A percentile compares a stretch with the other conserved stretches of the same genome.
phyloP scores from a whole-genome alignment of 2,329 filamentous ascomycete genomes.

The Clarireedia hainanense region DNA sequence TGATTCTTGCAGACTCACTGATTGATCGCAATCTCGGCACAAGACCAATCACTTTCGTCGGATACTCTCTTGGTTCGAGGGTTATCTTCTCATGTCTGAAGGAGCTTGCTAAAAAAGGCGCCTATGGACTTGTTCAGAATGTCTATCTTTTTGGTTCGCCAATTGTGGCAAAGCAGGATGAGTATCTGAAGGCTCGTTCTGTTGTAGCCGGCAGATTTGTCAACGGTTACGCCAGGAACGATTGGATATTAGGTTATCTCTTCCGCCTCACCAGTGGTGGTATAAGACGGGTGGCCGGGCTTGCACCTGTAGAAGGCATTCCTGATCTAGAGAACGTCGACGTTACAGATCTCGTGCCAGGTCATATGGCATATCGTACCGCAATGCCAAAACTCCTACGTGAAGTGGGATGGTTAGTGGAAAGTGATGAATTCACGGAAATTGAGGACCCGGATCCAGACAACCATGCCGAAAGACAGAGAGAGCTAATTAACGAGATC shows the following conservation, averaged over 20 bases:
- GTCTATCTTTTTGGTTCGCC: conserved; percentile 93
- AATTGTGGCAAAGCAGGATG: conserved; percentile 83
- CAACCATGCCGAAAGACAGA: conserved; percentile 77
- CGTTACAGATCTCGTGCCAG: conserved; percentile 75
- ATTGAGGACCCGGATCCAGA: conserved; percentile 97
- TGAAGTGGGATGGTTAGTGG: conserved; percentile 83
- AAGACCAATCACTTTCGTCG: conserved; percentile 84
- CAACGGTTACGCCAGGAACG: conserved; percentile 88
- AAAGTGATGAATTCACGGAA: conserved; percentile 89
- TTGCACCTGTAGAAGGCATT: conserved; percentile 68
- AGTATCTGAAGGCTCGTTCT: conserved; percentile 73
- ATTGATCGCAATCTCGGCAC: conserved; percentile 88
- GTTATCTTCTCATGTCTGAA: conserved; percentile 89
- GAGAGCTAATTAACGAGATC: conserved; percentile 92
- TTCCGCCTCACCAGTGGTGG: conserved; percentile 92
- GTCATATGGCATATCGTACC: conserved; percentile 93
- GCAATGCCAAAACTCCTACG: conserved; percentile 85
- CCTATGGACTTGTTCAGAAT: conserved; percentile 83
- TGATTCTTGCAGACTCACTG: conserved; percentile 90
- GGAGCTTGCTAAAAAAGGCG: conserved; percentile 77
- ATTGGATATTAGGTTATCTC: conserved; percentile 95
- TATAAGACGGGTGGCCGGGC: conserved; percentile 78
- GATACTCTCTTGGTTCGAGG: conserved; percentile 85
- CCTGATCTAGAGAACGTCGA: conserved; percentile 83
- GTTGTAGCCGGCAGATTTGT: conserved; percentile 89